A percentile compares a stretch with the other conserved stretches of the same genome.
Evolutionary conservation across 169 alveolate genomes (phyloP).

Genomic region (Cryptosporidium canis): DNA sequence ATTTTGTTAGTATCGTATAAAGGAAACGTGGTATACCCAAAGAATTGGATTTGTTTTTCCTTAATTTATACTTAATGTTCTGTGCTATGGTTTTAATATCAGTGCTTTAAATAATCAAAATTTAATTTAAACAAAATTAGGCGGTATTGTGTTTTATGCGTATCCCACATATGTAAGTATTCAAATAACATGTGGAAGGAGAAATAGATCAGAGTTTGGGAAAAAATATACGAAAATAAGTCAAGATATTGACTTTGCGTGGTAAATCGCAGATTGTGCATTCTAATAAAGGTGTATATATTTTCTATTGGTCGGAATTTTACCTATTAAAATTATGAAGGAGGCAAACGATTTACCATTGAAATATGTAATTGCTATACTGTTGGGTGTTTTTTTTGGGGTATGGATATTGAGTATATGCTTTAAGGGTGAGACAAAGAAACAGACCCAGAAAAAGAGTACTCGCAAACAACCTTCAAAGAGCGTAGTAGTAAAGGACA

Average conservation of each 20-base stretch:
- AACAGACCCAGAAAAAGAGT: constrained; percentile 21
- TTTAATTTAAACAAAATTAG: neutral
- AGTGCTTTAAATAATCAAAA: neutral
- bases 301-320: neutral
- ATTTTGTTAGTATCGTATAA: too few relatives aligned
- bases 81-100: neutral
- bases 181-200: constrained; percentile 51
- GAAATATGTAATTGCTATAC: constrained; percentile 44
- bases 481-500: constrained; percentile 9
- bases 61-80: too few relatives aligned
- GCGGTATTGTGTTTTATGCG: constrained; percentile 46
- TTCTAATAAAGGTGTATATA: neutral
- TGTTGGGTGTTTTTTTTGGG: constrained; percentile 20
- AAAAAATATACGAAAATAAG: constrained; percentile 14
- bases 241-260: constrained; percentile 10
- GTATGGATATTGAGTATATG: constrained; percentile 28
- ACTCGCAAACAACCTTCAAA: constrained; percentile 18
- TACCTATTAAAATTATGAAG: neutral
- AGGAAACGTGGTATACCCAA: too few relatives aligned
- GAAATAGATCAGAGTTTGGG: constrained; percentile 30
- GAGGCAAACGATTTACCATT: constrained; percentile 33
- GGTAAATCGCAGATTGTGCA: constrained; percentile 61
- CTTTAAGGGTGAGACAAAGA: constrained; percentile 35
- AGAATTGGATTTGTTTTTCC: too few relatives aligned
- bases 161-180: constrained; percentile 51